phyloP scores from a whole-genome alignment of 345 rosid genomes.

The Gossypium bickii region DNA sequence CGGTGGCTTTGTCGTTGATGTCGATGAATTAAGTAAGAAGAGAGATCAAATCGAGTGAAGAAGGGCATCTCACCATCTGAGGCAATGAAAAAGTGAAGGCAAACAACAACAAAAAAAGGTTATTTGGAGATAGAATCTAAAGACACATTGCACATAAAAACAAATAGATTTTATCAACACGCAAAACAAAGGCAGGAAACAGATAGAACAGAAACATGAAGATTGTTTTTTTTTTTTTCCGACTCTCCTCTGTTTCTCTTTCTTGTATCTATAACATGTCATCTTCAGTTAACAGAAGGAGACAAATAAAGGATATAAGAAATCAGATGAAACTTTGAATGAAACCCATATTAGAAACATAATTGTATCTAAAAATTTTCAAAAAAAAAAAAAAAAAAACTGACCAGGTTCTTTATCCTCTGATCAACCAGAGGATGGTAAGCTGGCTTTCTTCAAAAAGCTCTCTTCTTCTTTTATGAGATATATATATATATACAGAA shows the following conservation, averaged over 20 bases:
- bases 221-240: slow-evolving; percentile 16
- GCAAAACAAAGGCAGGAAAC: slow-evolving; percentile 23
- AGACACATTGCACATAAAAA: slow-evolving; percentile 58
- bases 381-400: slow-evolving; percentile 13
- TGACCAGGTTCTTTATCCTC: slow-evolving; percentile 29
- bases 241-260: slow-evolving; percentile 14
- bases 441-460: slow-evolving; percentile 11
- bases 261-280: background rate
- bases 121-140: slow-evolving; percentile 34
- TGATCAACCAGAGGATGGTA: slow-evolving; percentile 18
- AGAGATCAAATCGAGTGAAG: slow-evolving; percentile 36
- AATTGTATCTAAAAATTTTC: background rate
- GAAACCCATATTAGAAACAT: slow-evolving; percentile 14
- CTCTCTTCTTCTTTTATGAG: background rate
- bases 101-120: slow-evolving; percentile 23
- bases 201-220: background rate
- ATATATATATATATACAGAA: too few species aligned
- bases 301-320: slow-evolving; percentile 25
- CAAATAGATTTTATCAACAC: slow-evolving; percentile 36
- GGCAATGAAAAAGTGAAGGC: slow-evolving; percentile 9
- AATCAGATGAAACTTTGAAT: slow-evolving; percentile 16
- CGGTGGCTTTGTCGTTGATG: slow-evolving; percentile 22
- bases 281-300: slow-evolving; percentile 12
- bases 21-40: slow-evolving; percentile 22
- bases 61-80: slow-evolving; percentile 63